Percentiles rank a stretch among this genome's conserved stretches.
These are phyloP conservation scores for Fraxinus pennsylvanica DNA, from an alignment of 257 asterid species.

Conservation along the genomic window DNA sequence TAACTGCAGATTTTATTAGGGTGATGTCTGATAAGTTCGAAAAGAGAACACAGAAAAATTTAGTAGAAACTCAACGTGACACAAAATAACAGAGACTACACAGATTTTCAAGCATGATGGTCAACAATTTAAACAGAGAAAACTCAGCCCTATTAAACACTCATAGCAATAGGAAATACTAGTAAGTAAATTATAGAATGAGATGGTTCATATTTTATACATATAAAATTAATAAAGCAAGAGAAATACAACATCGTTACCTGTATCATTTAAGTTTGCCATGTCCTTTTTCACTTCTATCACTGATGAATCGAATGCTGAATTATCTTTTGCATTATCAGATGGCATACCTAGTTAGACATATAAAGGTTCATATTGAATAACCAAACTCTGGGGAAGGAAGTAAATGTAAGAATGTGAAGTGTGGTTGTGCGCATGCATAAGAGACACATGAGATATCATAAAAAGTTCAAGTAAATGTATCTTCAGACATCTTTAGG, in stretches of 20 bases:
- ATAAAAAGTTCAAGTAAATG: neutral
- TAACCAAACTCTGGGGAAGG: neutral
- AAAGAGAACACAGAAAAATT: conserved; percentile 1
- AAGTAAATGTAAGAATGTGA: neutral
- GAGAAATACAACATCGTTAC: conserved; percentile 36
- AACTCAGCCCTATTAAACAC: neutral
- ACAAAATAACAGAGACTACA: neutral
- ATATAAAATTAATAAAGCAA: conserved; percentile 15
- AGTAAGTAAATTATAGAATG: neutral
- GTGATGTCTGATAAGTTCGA: conserved; percentile 10
- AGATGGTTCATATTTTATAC: neutral
- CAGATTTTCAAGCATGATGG: neutral
- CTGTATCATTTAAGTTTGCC: conserved; percentile 51
- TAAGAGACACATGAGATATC: neutral
- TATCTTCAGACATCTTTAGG: too few relatives aligned
- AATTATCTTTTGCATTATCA: conserved; percentile 53
- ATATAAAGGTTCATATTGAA: neutral
- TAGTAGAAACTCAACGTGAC: neutral
- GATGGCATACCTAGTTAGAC: conserved; percentile 47
- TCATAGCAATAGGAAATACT: neutral
- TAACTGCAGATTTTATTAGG: conserved; percentile 1
- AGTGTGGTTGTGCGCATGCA: neutral
- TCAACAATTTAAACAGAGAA: conserved; percentile 2
- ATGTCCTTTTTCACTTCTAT: conserved; percentile 47
- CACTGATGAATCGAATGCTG: conserved; percentile 49